Evolutionary conservation across 805 yeast species (phyloP).

Genomic region (Candida arabinofermentans): DNA sequence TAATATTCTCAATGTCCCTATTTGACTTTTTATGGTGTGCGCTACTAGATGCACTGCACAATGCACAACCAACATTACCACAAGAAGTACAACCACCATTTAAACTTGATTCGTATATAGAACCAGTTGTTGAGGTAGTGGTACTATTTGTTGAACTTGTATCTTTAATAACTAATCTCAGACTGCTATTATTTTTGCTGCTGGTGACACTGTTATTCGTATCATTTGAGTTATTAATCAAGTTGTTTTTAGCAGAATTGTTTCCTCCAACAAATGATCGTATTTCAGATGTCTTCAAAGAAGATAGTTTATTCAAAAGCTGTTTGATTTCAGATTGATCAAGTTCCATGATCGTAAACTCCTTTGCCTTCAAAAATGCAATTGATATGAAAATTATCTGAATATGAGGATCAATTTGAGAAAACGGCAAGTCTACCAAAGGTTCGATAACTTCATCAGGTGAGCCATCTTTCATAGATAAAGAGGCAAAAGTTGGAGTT

Average conservation of each 20-base stretch:
- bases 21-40: constrained; percentile 23
- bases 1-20: constrained; percentile 65
- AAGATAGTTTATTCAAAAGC: constrained; percentile 56
- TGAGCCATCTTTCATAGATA: constrained; percentile 5
- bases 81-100: constrained; percentile 7
- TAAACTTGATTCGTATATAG: background rate
- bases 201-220: background rate
- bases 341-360: constrained; percentile 72
- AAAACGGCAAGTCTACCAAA: constrained; percentile 41
- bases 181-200: background rate
- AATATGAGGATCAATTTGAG: constrained; percentile 67
- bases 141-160: background rate
- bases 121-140: background rate
- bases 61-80: constrained; percentile 8
- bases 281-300: constrained; percentile 33
- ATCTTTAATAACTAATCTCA: background rate
- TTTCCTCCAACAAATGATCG: constrained; percentile 24
- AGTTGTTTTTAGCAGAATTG: constrained; percentile 1
- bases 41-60: constrained; percentile 6
- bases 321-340: constrained; percentile 89
- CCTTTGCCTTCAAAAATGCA: constrained; percentile 77
- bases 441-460: constrained; percentile 23
- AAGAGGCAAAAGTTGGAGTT: constrained; percentile 28
- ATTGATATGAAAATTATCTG: constrained; percentile 72
- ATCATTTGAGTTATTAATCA: background rate